These are phyloP conservation scores for Penicillium lagena DNA, from an alignment of 495 filamentous ascomycete genomes.

Conservation along the genomic window DNA sequence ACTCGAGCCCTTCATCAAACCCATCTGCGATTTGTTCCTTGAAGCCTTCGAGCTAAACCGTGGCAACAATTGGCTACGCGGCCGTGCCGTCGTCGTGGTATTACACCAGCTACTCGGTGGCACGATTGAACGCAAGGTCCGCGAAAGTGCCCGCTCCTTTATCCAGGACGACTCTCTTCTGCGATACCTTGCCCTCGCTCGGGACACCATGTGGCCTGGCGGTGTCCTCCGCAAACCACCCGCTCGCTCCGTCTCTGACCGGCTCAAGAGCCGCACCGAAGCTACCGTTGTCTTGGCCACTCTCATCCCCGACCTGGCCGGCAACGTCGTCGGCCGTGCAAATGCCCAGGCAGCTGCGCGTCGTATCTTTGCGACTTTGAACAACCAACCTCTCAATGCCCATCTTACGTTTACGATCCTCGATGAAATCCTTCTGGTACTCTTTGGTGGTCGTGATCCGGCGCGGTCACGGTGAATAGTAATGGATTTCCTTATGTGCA, in stretches of 20 bases:
- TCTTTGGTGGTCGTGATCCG: constrained; percentile 51
- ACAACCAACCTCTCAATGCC: constrained; percentile 62
- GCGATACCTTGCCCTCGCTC: constrained; percentile 63
- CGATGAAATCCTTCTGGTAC: constrained; percentile 68
- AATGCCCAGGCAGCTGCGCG: constrained; percentile 81
- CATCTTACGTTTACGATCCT: constrained; percentile 73
- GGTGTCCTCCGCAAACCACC: constrained; percentile 47
- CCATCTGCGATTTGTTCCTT: constrained; percentile 95
- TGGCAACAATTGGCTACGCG: constrained; percentile 90
- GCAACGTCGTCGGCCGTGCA: constrained; percentile 73
- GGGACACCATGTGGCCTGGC: constrained; percentile 73
- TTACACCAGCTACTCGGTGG: constrained; percentile 68
- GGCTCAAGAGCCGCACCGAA: constrained; percentile 60
- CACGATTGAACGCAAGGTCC: constrained; percentile 89
- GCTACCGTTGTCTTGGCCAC: constrained; percentile 76
- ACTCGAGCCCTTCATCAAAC: constrained; percentile 92
- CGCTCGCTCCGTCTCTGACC: constrained; percentile 55
- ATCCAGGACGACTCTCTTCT: constrained; percentile 73
- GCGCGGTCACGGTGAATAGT: constrained; percentile 9
- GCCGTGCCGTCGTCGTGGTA: constrained; percentile 85
- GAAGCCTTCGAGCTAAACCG: constrained; percentile 92
- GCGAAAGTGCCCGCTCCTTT: constrained; percentile 66
- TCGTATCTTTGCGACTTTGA: constrained; percentile 74
- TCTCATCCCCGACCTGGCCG: constrained; percentile 73
- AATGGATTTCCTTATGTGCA: no score